A percentile compares a stretch with the other conserved stretches of the same genome.
Evolutionary conservation across 1,139 yeast genomes (phyloP).

Genomic region (Casaregolazyma suthepensis): DNA sequence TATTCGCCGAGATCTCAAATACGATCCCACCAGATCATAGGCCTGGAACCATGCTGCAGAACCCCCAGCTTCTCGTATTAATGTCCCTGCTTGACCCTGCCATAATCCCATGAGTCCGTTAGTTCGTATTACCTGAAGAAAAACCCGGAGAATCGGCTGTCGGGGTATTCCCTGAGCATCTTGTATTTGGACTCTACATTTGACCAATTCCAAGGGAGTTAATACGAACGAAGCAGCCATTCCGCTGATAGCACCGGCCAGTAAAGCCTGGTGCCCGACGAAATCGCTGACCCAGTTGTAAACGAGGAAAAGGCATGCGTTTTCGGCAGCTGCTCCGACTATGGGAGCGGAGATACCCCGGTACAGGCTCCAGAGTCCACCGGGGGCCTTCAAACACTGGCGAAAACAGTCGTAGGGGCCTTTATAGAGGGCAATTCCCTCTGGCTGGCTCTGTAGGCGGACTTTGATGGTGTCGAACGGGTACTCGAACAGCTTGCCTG

Average conservation of each 20-base stretch:
- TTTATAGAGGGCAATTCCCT: slow-evolving; percentile 37
- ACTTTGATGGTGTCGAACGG: slow-evolving; percentile 94
- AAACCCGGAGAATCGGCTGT: slow-evolving; percentile 5
- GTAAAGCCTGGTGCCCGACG: slow-evolving; percentile 26
- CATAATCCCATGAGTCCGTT: slow-evolving; percentile 65
- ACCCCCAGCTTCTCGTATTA: slow-evolving; percentile 79
- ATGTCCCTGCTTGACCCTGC: slow-evolving; percentile 84
- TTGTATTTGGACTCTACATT: slow-evolving; percentile 83
- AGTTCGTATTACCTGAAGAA: slow-evolving; percentile 20
- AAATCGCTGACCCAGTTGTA: slow-evolving; percentile 36
- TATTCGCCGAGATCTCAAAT: slow-evolving; percentile 29
- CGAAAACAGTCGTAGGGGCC: slow-evolving; percentile 58
- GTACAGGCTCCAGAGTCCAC: slow-evolving; percentile 46
- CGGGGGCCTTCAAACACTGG: slow-evolving; percentile 66
- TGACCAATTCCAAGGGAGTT: slow-evolving; percentile 85
- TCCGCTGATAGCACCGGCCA: slow-evolving; percentile 80
- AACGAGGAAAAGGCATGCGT: slow-evolving; percentile 62
- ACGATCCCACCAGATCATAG: slow-evolving; percentile 53
- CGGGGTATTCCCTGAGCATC: slow-evolving; percentile 6
- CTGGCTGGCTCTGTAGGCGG: slow-evolving; percentile 68
- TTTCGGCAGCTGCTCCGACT: slow-evolving; percentile 82
- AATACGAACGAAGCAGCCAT: slow-evolving; percentile 73
- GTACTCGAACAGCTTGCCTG: slow-evolving; percentile 79
- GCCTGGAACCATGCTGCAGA: slow-evolving; percentile 94
- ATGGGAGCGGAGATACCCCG: slow-evolving; percentile 71